phyloP scores from a whole-genome alignment of 176 grass and related monocot genomes.

The Lolium rigidum region DNA sequence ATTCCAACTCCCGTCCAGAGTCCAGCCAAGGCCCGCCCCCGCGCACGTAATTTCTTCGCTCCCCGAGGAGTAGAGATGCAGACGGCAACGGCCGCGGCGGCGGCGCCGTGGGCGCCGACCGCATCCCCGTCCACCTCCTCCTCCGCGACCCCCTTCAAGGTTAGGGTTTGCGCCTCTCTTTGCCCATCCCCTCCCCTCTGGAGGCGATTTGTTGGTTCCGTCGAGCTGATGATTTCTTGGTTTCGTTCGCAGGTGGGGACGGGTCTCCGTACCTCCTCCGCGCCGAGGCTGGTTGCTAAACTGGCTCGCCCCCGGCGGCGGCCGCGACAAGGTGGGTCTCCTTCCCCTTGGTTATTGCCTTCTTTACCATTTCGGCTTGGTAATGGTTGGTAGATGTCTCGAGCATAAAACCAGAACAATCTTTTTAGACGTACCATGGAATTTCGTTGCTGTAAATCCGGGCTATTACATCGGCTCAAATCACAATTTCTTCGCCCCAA shows the following conservation, averaged over 20 bases:
- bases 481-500: background rate
- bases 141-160: conserved; percentile 24
- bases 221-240: conserved; percentile 40
- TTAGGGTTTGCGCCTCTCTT: conserved; percentile 18
- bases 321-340: conserved; percentile 33
- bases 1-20: background rate
- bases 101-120: conserved; percentile 35
- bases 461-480: background rate
- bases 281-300: conserved; percentile 34
- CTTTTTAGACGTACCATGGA: background rate
- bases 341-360: background rate
- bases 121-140: conserved; percentile 57
- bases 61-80: conserved; percentile 67
- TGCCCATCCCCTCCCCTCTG: background rate
- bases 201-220: background rate
- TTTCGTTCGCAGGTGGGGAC: conserved; percentile 39
- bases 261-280: conserved; percentile 19
- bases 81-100: conserved; percentile 47
- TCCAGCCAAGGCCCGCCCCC: background rate
- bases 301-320: background rate
- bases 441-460: conserved; percentile 13
- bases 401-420: background rate
- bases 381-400: background rate
- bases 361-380: background rate
- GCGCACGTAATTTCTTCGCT: conserved; percentile 2